A percentile compares a stretch with the other conserved stretches of the same genome.
These are phyloP conservation scores for Candida morakotiae DNA, from an alignment of 805 yeast species.

Conservation along the genomic window DNA sequence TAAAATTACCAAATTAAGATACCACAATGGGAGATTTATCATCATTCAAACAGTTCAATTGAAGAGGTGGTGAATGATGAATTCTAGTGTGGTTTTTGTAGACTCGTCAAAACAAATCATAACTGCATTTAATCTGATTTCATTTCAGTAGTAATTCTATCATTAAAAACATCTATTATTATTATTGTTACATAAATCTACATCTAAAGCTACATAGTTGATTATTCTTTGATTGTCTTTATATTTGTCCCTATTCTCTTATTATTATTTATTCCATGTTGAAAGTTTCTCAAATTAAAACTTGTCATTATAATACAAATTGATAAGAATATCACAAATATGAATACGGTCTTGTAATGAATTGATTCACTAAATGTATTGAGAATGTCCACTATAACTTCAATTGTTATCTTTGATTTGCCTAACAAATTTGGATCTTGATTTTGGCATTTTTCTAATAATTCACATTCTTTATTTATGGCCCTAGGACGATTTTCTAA, in stretches of 20 bases:
- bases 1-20: slow-evolving; percentile 3
- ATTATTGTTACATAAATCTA: no score
- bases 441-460: slow-evolving; percentile 82
- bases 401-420: slow-evolving; percentile 70
- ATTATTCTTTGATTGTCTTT: no score
- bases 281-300: slow-evolving; percentile 3
- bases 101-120: no score
- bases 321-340: not conserved
- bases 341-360: slow-evolving; percentile 51
- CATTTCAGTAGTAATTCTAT: no score
- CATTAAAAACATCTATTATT: no score
- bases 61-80: no score
- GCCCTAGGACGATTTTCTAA: slow-evolving; percentile 58
- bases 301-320: slow-evolving; percentile 3
- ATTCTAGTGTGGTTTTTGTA: no score
- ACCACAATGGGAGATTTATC: not conserved
- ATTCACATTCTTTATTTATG: slow-evolving; percentile 60
- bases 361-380: slow-evolving; percentile 73
- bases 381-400: slow-evolving; percentile 75
- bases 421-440: slow-evolving; percentile 68
- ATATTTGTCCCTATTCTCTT: no score
- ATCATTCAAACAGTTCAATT: no score
- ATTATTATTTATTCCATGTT: not conserved
- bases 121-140: no score
- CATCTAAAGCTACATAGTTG: no score